Percentiles rank a stretch among this genome's conserved stretches.
Conservation (phyloP, 176 grass and related monocot species). For the Aegilops sharonensis region DNA sequence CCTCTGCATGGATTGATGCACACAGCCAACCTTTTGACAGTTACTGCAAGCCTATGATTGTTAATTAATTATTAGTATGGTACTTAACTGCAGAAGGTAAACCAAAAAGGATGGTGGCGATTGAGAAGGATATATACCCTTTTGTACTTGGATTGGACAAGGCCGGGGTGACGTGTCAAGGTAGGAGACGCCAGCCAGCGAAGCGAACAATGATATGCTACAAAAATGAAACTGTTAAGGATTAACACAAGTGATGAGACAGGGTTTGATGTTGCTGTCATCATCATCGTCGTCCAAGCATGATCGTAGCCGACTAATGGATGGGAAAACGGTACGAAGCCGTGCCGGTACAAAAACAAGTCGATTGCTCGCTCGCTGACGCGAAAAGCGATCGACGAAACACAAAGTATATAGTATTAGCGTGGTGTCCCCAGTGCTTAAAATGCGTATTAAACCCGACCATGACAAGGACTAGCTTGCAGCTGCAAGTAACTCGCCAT, state of each 20-base stretch:
- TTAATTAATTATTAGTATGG: neutral
- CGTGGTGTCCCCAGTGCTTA: slow-evolving; percentile 19
- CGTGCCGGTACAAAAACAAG: slow-evolving; percentile 39
- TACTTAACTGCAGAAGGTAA: neutral
- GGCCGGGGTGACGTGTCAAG: slow-evolving; percentile 34
- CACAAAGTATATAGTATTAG: neutral
- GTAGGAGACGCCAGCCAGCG: slow-evolving; percentile 15
- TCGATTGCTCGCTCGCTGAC: neutral
- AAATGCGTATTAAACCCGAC: slow-evolving; percentile 35
- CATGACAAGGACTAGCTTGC: slow-evolving; percentile 46
- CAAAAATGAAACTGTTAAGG: slow-evolving; percentile 31
- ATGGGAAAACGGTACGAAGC: slow-evolving; percentile 21
- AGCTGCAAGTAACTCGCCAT: slow-evolving; percentile 37
- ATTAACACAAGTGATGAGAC: slow-evolving; percentile 34
- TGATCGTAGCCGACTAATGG: slow-evolving; percentile 4
- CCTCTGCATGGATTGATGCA: too few species aligned
- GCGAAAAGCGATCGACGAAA: slow-evolving; percentile 33
- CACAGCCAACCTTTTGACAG: too few species aligned
- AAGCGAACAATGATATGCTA: slow-evolving; percentile 29
- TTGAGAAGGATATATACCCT: neutral
- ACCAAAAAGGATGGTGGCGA: neutral
- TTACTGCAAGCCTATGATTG: slow-evolving; percentile 22
- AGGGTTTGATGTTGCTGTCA: slow-evolving; percentile 36
- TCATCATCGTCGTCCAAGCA: neutral
- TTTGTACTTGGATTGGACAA: slow-evolving; percentile 36